These are phyloP conservation scores for Polyplosphaeria fusca DNA, from an alignment of 495 filamentous ascomycete genomes.

Conservation along the genomic window DNA sequence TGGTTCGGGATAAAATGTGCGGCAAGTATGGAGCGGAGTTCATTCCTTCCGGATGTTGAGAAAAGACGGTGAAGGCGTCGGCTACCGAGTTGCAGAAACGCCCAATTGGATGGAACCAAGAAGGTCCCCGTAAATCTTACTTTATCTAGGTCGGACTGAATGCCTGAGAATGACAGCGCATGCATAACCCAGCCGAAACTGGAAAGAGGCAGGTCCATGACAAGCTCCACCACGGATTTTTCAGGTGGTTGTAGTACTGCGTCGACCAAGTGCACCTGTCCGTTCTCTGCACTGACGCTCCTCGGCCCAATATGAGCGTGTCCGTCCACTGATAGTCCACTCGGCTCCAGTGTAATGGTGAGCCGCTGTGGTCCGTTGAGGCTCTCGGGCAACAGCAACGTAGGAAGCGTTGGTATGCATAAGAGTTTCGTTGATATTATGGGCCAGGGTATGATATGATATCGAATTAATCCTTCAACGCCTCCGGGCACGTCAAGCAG, in stretches of 20 bases:
- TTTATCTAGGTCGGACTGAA: neutral
- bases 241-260: neutral
- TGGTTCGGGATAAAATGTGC: neutral
- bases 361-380: slow-evolving; percentile 1
- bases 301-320: neutral
- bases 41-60: neutral
- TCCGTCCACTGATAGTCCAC: neutral
- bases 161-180: neutral
- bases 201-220: neutral
- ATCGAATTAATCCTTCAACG: neutral
- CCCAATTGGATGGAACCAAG: neutral
- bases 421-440: neutral
- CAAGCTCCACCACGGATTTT: neutral
- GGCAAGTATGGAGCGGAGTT: neutral
- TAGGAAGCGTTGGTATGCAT: neutral
- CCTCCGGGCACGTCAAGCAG: neutral
- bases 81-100: neutral
- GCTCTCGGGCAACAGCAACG: neutral
- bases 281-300: neutral
- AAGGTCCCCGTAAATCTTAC: neutral
- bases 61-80: neutral
- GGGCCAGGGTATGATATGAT: neutral
- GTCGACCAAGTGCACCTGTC: neutral
- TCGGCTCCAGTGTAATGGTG: neutral
- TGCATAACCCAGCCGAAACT: neutral